Evolutionary conservation across 2,329 filamentous ascomycete species (phyloP).

Genomic region (Coniella lustricola): DNA sequence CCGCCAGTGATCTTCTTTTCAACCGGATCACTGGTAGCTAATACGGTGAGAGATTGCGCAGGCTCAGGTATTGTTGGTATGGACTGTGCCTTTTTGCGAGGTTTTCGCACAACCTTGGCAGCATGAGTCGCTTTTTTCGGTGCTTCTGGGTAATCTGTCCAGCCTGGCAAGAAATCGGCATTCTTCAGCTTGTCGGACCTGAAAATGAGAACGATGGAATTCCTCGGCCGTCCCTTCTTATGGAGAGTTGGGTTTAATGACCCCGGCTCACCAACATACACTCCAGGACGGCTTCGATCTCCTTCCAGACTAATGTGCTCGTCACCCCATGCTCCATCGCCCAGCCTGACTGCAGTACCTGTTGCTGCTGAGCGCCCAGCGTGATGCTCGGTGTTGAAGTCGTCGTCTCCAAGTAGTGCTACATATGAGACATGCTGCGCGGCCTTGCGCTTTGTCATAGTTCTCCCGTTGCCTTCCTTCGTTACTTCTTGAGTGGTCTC

Average conservation of each 20-base stretch:
- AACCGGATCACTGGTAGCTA: background rate
- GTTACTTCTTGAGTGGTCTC: too few relatives aligned
- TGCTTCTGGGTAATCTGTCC: slow-evolving; percentile 8
- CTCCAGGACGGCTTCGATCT: slow-evolving; percentile 14
- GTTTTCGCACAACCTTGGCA: background rate
- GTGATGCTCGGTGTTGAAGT: background rate
- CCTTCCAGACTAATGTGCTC: background rate
- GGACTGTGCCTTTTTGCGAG: background rate
- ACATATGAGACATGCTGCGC: slow-evolving; percentile 4
- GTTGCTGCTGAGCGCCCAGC: background rate
- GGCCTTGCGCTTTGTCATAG: slow-evolving; percentile 12
- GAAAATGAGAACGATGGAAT: slow-evolving; percentile 26
- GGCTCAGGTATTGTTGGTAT: background rate
- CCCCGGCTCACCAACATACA: slow-evolving; percentile 23
- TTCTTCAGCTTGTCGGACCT: slow-evolving; percentile 23
- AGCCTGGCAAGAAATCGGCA: slow-evolving; percentile 13
- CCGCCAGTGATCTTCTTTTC: background rate
- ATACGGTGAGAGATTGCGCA: background rate
- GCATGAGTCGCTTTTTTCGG: background rate
- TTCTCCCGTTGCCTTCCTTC: background rate
- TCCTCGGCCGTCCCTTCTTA: slow-evolving; percentile 25
- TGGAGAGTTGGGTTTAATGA: slow-evolving; percentile 19
- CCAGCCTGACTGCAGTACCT: too few relatives aligned
- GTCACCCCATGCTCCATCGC: background rate
- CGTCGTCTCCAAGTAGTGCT: background rate